These are phyloP conservation scores for Sequoia sempervirens DNA, from an alignment of 75 land plant species.

Conservation along the genomic window DNA sequence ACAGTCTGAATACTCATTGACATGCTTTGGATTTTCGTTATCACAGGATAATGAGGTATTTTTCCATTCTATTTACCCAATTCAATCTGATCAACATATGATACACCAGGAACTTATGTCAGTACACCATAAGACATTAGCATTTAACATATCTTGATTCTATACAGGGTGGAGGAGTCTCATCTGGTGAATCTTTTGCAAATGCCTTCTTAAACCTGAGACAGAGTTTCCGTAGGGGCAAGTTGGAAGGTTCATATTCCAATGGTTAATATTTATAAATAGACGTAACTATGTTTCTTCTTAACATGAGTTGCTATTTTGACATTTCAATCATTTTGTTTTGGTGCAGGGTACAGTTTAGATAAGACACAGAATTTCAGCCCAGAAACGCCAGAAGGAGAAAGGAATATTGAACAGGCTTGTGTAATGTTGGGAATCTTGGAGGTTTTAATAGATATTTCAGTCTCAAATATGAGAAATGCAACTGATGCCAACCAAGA, in stretches of 20 bases:
- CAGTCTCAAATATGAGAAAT: slow-evolving; percentile 47
- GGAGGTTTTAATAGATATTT: slow-evolving; percentile 66
- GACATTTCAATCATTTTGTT: background rate
- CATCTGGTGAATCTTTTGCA: slow-evolving; percentile 46
- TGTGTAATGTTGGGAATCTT: slow-evolving; percentile 54
- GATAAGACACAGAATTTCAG: slow-evolving; percentile 30
- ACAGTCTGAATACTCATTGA: slow-evolving; percentile 32
- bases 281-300: background rate
- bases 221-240: slow-evolving; percentile 35
- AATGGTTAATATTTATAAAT: background rate
- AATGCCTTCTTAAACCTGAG: slow-evolving; percentile 55
- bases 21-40: slow-evolving; percentile 73
- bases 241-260: slow-evolving; percentile 43
- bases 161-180: slow-evolving; percentile 37
- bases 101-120: background rate
- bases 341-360: slow-evolving; percentile 34
- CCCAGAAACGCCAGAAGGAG: slow-evolving; percentile 34
- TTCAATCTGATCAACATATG: background rate
- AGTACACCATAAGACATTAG: background rate
- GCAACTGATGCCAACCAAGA: slow-evolving; percentile 23
- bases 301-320: background rate
- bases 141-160: background rate
- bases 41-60: slow-evolving; percentile 88
- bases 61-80: background rate
- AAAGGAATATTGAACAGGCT: slow-evolving; percentile 32